Base-by-base conservation (phyloP, 352 stramenopile species). In the Globisporangium viniferum region DNA sequence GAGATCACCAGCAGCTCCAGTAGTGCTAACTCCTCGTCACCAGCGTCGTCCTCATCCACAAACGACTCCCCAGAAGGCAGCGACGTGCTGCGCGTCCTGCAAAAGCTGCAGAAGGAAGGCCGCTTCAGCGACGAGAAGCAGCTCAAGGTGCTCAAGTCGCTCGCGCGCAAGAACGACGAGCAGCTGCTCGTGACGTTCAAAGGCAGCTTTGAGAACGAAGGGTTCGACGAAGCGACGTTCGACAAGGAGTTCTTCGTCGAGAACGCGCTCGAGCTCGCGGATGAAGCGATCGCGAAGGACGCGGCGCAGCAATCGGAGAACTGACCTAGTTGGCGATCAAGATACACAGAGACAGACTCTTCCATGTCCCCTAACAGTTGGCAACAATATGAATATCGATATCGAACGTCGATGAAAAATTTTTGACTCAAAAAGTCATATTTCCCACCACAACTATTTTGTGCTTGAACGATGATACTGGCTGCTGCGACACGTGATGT, bases 191-290 rank as follows among this genome's bases (percentile, higher is more conserved):
- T 87, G 39, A 92, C 88, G 35, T 96, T 83, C 76, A 86, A 84
- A 49, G 88, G 82, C 49, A 94, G 86, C 71, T 93, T 92, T 49
- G 78, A 84, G 36, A 72, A 78, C 65, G 83, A 79, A 5, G 69
- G 76, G 41, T 65, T 85, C 57, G 71, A 86, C 58, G 78, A 87
- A 54, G 70, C 74, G 22, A 75, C 72, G 15, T 93, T 96, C 67
- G 86, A 96, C 71, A 89, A 83, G 60, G 74, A 76, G 1, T 94
- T 94, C 73, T 96, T 96, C 61, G 78, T 94, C 39, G 85, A 96
- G 59, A 94, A 92, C 66, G 88, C 86, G 48, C 56, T 85, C 55
- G 88, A 96, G 69, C 72, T 96, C 35, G 88, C 84, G 14, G 80
- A 94, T 24, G 88, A 96, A 68, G 75, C 74, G 46, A 71, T 77